A percentile compares a stretch with the other conserved stretches of the same genome.
Evolutionary conservation across 1,284 basidiomycete species (phyloP).

Genomic region (Wallemia hederae): DNA sequence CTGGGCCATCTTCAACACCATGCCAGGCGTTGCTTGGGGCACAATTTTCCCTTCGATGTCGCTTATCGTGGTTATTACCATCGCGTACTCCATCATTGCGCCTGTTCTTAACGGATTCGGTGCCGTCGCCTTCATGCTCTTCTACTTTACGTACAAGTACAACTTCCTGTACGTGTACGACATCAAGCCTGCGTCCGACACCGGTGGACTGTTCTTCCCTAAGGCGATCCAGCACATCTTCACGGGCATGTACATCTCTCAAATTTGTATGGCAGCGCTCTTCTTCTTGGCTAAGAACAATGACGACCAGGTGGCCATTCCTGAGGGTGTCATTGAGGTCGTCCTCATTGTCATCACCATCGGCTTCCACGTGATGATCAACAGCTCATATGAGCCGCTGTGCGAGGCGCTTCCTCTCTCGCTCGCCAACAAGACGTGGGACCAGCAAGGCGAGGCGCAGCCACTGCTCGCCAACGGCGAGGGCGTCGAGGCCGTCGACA

Average conservation of each 20-base stretch:
- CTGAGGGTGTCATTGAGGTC: constrained; percentile 52
- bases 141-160: constrained; percentile 68
- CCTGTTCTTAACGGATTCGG: constrained; percentile 84
- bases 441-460: constrained; percentile 12
- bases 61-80: constrained; percentile 39
- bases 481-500: neutral
- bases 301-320: constrained; percentile 26
- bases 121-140: constrained; percentile 46
- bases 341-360: constrained; percentile 53
- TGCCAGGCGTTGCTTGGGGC: constrained; percentile 45
- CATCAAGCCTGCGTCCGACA: constrained; percentile 41
- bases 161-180: constrained; percentile 48
- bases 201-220: constrained; percentile 83
- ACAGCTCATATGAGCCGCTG: constrained; percentile 28
- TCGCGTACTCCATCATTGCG: constrained; percentile 66
- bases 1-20: constrained; percentile 41
- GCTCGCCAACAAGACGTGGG: constrained; percentile 37
- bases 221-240: constrained; percentile 78
- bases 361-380: constrained; percentile 34
- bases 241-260: constrained; percentile 65
- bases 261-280: constrained; percentile 48
- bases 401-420: constrained; percentile 36
- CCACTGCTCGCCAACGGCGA: constrained; percentile 5
- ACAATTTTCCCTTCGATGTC: constrained; percentile 43
- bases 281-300: constrained; percentile 42